These are phyloP conservation scores for Eucalyptus regnans DNA, from an alignment of 345 rosid species.

Conservation along the genomic window DNA sequence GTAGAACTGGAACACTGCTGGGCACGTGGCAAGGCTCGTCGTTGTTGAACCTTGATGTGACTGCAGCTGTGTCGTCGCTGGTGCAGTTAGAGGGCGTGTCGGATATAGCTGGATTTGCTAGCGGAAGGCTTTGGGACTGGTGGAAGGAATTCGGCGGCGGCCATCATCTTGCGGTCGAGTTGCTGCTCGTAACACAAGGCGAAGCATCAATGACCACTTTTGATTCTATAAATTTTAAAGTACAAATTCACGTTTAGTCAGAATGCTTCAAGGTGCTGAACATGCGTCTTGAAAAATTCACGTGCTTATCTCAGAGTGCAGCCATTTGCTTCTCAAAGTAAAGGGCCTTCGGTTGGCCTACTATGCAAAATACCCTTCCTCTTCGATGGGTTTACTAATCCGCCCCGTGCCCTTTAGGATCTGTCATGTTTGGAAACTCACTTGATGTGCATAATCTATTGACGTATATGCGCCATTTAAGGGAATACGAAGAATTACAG, in stretches of 20 bases:
- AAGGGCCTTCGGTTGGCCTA: not conserved
- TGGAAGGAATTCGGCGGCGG: not conserved
- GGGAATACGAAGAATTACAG: not conserved
- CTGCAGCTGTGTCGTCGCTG: not conserved
- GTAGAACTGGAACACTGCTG: too few relatives aligned
- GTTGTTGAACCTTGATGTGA: too few relatives aligned
- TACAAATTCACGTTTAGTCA: too few relatives aligned
- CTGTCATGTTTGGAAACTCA: not conserved
- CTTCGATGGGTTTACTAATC: not conserved
- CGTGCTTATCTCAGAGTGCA: too few relatives aligned
- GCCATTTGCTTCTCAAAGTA: not conserved
- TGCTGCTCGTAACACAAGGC: too few relatives aligned
- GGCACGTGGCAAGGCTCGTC: too few relatives aligned
- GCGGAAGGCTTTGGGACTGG: not conserved
- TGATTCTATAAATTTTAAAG: too few relatives aligned
- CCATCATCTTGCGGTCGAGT: not conserved
- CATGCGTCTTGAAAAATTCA: rapidly evolving
- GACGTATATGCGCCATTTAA: rapidly evolving
- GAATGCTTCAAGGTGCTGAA: too few relatives aligned
- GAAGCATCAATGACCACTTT: too few relatives aligned
- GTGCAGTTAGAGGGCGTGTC: not conserved
- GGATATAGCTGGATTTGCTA: not conserved
- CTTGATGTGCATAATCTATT: not conserved
- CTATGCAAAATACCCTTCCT: not conserved
- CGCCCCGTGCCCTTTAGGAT: not conserved